Conservation (phyloP, 352 stramenopile genomes). For the Salisapilia sapeloensis region DNA sequence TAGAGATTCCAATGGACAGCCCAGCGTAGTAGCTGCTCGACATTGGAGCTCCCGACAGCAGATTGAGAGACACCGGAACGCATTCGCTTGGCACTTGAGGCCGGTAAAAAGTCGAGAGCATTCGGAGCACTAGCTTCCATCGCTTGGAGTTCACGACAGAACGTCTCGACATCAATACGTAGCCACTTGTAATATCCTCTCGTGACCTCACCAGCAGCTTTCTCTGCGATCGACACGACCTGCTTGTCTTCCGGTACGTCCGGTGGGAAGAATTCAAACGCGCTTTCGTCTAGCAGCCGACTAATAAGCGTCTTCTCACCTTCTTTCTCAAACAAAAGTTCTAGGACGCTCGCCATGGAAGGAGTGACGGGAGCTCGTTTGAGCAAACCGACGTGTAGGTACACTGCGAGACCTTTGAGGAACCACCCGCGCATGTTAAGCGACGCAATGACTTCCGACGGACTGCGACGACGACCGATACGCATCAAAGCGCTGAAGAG, state of each 20-base stretch:
- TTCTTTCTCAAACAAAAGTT: conserved; percentile 1
- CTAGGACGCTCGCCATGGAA: not conserved
- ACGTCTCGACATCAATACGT: conserved; percentile 59
- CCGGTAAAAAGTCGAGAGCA: conserved; percentile 17
- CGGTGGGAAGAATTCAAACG: conserved; percentile 38
- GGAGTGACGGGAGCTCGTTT: conserved; percentile 29
- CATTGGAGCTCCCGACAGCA: conserved; percentile 10
- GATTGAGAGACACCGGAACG: conserved; percentile 27
- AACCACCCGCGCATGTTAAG: conserved; percentile 75
- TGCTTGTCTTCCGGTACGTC: conserved; percentile 51
- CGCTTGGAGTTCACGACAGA: conserved; percentile 39
- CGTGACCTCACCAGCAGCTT: conserved; percentile 31
- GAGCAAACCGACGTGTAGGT: conserved; percentile 51
- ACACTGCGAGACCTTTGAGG: conserved; percentile 62
- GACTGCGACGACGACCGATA: conserved; percentile 15
- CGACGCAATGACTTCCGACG: conserved; percentile 21
- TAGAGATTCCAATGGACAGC: conserved; percentile 75
- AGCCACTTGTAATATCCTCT: conserved; percentile 69
- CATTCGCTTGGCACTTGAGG: conserved; percentile 29
- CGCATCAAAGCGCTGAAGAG: conserved; percentile 33
- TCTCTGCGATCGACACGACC: conserved; percentile 45
- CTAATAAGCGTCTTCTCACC: conserved; percentile 34
- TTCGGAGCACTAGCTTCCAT: conserved; percentile 27
- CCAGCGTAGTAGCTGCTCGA: conserved; percentile 50
- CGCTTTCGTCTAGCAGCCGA: conserved; percentile 42